A percentile compares a stretch with the other conserved stretches of the same genome.
These are phyloP conservation scores for Aspergillus fructus DNA, from an alignment of 2,329 filamentous ascomycete species.

Conservation along the genomic window DNA sequence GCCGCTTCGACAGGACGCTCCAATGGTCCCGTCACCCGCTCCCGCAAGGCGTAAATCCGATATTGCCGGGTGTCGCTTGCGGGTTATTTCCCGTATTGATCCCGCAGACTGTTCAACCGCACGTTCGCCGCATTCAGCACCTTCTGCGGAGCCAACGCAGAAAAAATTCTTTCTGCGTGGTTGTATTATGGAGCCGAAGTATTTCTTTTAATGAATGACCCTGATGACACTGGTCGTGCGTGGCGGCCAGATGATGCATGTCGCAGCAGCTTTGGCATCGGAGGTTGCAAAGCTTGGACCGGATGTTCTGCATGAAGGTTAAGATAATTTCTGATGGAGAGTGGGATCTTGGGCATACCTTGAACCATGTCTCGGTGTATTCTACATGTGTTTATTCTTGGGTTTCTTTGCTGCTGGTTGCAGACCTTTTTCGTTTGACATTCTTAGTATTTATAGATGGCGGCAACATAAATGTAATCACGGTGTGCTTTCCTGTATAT, in stretches of 20 bases:
- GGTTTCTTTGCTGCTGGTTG: constrained; percentile 13
- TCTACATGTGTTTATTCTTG: constrained; percentile 18
- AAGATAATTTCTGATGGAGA: constrained; percentile 16
- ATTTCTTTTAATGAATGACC: constrained; percentile 31
- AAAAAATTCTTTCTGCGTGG: constrained; percentile 3
- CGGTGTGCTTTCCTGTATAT: constrained; percentile 6
- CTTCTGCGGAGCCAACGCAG: neutral
- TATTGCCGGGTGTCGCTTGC: neutral
- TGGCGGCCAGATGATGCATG: constrained; percentile 24
- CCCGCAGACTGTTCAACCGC: too few relatives aligned
- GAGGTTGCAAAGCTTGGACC: constrained; percentile 14
- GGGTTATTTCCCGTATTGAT: neutral
- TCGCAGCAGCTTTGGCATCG: constrained; percentile 18
- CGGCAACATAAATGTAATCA: constrained; percentile 14
- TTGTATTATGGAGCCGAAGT: constrained; percentile 16
- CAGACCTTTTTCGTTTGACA: constrained; percentile 10
- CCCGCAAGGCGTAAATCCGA: constrained; percentile 45
- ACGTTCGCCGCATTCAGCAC: neutral
- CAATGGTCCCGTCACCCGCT: constrained; percentile 46
- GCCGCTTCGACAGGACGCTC: constrained; percentile 38
- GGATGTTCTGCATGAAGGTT: constrained; percentile 16
- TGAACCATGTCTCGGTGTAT: constrained; percentile 20
- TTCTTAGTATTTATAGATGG: constrained; percentile 16
- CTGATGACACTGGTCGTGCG: constrained; percentile 27
- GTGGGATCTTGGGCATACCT: neutral